These are phyloP conservation scores for Fusarium concolor DNA, from an alignment of 2,329 filamentous ascomycete genomes.

Conservation along the genomic window DNA sequence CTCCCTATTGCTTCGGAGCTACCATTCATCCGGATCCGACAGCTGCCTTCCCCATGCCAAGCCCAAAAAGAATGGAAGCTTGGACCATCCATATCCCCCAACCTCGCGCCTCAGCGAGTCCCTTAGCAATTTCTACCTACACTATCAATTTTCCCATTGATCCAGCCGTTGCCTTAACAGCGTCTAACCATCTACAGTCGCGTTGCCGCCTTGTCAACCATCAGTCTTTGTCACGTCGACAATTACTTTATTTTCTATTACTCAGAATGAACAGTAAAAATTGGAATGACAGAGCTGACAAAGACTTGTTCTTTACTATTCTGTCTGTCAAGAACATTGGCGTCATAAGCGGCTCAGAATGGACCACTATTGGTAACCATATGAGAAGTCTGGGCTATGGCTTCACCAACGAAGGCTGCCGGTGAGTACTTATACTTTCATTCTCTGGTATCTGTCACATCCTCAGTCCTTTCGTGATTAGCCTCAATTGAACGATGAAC, in stretches of 20 bases:
- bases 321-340: constrained; percentile 72
- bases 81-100: constrained; percentile 45
- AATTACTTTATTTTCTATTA: background rate
- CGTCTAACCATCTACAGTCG: constrained; percentile 40
- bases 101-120: constrained; percentile 34
- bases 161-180: constrained; percentile 53
- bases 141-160: constrained; percentile 58
- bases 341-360: constrained; percentile 71
- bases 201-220: constrained; percentile 27
- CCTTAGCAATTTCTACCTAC: constrained; percentile 55
- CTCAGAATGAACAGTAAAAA: constrained; percentile 65
- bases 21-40: constrained; percentile 27
- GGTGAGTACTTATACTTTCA: constrained; percentile 58
- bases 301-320: constrained; percentile 73
- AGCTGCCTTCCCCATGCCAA: constrained; percentile 17
- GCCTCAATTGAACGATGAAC: background rate
- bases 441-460: constrained; percentile 8
- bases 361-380: constrained; percentile 70
- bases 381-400: constrained; percentile 70
- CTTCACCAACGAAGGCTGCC: constrained; percentile 73
- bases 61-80: constrained; percentile 29
- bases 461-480: background rate
- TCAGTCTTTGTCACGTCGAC: constrained; percentile 33
- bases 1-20: constrained; percentile 8
- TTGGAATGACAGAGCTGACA: constrained; percentile 71